Evolutionary conservation across 495 filamentous ascomycete genomes (phyloP).

Genomic region (Neurospora hispaniola): DNA sequence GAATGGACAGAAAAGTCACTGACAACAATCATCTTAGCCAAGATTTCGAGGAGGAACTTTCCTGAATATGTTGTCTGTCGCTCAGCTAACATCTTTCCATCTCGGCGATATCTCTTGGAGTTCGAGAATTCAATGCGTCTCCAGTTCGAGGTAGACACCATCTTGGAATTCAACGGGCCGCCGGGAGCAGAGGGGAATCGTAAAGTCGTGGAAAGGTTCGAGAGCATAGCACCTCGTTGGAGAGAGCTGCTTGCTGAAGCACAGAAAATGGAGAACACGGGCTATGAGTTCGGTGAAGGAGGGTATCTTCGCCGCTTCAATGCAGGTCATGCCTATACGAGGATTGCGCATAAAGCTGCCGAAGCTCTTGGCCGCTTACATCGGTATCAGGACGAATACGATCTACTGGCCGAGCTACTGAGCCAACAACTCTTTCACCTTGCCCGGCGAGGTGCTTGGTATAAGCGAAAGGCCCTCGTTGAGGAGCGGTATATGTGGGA

Average conservation of each 20-base stretch:
- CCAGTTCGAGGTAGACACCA: constrained; percentile 71
- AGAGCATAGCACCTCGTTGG: constrained; percentile 75
- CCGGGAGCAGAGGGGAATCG: constrained; percentile 48
- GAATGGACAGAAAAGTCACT: constrained; percentile 97
- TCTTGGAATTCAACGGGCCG: constrained; percentile 80
- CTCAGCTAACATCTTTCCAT: constrained; percentile 78
- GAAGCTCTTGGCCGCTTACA: constrained; percentile 78
- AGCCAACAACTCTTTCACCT: constrained; percentile 75
- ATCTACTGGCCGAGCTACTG: constrained; percentile 65
- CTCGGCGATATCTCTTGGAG: constrained; percentile 64
- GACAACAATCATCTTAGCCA: constrained; percentile 87
- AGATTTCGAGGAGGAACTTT: constrained; percentile 77
- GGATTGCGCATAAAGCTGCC: constrained; percentile 78
- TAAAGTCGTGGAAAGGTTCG: constrained; percentile 57
- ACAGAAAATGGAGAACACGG: constrained; percentile 63
- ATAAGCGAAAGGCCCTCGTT: constrained; percentile 85
- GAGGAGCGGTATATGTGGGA: constrained; percentile 91
- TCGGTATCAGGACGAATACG: constrained; percentile 66
- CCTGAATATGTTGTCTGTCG: constrained; percentile 85
- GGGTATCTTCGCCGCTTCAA: constrained; percentile 86
- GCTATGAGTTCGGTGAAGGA: constrained; percentile 79
- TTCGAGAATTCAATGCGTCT: constrained; percentile 80
- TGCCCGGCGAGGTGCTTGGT: constrained; percentile 81
- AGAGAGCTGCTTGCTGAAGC: constrained; percentile 61
- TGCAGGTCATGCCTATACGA: constrained; percentile 86